Base-by-base conservation (phyloP, 108 stramenopile species). In the Skeletonema menzelii region DNA sequence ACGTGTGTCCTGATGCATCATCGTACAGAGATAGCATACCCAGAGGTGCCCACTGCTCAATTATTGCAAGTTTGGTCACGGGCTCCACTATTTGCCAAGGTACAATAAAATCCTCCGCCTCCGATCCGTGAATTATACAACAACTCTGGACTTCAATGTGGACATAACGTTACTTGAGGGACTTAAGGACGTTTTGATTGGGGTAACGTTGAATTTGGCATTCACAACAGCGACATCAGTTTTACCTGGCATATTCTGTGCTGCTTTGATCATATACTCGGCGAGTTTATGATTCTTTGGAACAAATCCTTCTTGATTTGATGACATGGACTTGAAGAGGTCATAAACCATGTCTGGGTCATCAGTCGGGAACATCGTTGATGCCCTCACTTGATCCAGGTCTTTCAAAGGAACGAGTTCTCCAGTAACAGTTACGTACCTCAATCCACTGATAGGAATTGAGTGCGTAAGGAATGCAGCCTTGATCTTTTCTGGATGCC, bases 381-480 rank as follows among this genome's bases (percentile, higher is more conserved):
- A 34, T 15, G 17, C 28, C 59, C 8, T 31, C 8, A 32, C 34
- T 35, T 53, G 49, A 31, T 60, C 59, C 14, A 60, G 37, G 32
- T 20, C 53, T 22, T 14, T 22, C 38, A 70, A 26, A 20, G 30
- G 20, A 27, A 40, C 17, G 32, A 40, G 40, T 44, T 62, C 69
- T n/a, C 60, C 24, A 26, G 8, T 35, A 6, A 44, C 20, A 6
- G n/a, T 68, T 4, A 47, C 13, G 22, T 19, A 70, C 49, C 31
- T 60, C 12, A 63, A 34, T 14, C 59, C 67, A n/a, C 63, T 0
- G 1, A 75, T 22, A 34, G 68, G 74, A 63, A 75, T 75, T 7
- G 74, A 75, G n/a, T 75, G 68, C 8, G 27, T 30, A 15, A 75
- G 72, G 34, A 75, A 75, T n/a, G 74, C 74, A 26, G 74, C 74